Evolutionary conservation across 2,329 filamentous ascomycete genomes (phyloP).

Genomic region (Fusarium lateritium): DNA sequence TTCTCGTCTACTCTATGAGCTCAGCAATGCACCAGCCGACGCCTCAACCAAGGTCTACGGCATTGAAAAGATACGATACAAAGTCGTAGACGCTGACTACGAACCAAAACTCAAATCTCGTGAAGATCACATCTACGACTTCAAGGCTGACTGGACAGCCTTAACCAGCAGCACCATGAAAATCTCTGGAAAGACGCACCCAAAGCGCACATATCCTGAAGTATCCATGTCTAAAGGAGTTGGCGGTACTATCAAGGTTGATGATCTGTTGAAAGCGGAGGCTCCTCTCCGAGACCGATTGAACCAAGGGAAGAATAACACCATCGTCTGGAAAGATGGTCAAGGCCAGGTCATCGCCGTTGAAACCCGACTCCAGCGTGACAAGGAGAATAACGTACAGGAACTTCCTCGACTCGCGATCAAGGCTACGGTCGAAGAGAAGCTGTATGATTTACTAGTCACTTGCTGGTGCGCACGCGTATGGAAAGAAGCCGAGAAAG

Average conservation of each 20-base stretch:
- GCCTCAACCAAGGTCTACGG: conserved; percentile 38
- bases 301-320: conserved; percentile 41
- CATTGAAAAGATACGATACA: conserved; percentile 49
- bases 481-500: conserved; percentile 47
- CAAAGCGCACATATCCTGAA: conserved; percentile 41
- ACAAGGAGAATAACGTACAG: conserved; percentile 30
- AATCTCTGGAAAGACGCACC: conserved; percentile 42
- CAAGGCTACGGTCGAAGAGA: conserved; percentile 41
- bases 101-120: conserved; percentile 38
- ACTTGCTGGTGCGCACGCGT: conserved; percentile 50
- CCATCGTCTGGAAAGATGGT: conserved; percentile 45
- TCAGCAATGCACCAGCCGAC: conserved; percentile 46
- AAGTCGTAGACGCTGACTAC: conserved; percentile 24
- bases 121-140: conserved; percentile 52
- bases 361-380: conserved; percentile 45
- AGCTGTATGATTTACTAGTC: conserved; percentile 49
- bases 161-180: conserved; percentile 11
- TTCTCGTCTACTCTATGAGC: conserved; percentile 43
- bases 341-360: conserved; percentile 42
- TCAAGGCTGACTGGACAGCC: conserved; percentile 36
- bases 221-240: conserved; percentile 38
- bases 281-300: conserved; percentile 38
- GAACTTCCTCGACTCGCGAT: conserved; percentile 46
- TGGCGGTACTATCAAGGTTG: conserved; percentile 39
- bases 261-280: conserved; percentile 45